Conservation (phyloP, 108 stramenopile species). For the Skeletonema marinoi region DNA sequence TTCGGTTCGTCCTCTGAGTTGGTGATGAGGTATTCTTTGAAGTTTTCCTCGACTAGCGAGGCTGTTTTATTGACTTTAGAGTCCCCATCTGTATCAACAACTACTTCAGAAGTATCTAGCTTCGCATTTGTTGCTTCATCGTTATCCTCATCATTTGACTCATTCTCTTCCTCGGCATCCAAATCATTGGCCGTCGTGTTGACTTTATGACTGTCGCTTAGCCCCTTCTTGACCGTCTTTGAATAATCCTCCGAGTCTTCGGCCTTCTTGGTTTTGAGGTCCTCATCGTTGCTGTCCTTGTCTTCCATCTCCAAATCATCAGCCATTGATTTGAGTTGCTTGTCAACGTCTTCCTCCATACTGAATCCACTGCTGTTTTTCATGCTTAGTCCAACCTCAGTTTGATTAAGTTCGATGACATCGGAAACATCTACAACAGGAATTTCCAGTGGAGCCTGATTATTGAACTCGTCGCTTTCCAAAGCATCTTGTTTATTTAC, state of each 20-base stretch:
- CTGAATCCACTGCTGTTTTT: background rate
- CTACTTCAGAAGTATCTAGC: background rate
- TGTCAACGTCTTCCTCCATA: background rate
- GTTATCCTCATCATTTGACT: background rate
- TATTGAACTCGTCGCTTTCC: background rate
- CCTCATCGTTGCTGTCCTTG: background rate
- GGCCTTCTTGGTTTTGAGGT: background rate
- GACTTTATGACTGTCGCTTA: background rate
- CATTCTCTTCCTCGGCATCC: background rate
- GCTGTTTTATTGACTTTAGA: background rate
- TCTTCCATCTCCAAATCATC: background rate
- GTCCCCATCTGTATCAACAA: background rate
- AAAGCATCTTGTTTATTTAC: background rate
- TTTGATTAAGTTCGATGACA: background rate
- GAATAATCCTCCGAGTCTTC: background rate
- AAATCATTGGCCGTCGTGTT: background rate
- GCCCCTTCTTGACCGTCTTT: background rate
- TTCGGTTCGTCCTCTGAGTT: slow-evolving; percentile 5
- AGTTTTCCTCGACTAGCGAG: background rate
- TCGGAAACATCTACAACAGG: background rate
- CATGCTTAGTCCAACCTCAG: background rate
- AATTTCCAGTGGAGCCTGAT: background rate
- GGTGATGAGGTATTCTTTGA: slow-evolving; percentile 2
- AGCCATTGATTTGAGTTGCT: background rate
- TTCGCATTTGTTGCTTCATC: background rate